A percentile compares a stretch with the other conserved stretches of the same genome.
Evolutionary conservation across 441 rosid genomes (phyloP).

Genomic region (Gossypium aridum): DNA sequence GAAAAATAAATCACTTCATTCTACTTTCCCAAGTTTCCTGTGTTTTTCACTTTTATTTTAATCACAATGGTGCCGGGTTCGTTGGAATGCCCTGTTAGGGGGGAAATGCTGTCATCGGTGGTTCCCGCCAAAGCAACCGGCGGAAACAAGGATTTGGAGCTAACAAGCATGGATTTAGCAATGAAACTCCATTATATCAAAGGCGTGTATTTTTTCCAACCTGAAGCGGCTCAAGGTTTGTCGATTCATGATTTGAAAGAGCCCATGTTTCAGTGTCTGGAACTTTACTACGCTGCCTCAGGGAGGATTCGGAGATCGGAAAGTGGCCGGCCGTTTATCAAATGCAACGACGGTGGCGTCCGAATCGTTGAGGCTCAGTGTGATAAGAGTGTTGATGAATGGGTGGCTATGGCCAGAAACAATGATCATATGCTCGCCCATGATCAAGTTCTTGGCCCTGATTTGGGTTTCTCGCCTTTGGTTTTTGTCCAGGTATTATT

Average conservation of each 20-base stretch:
- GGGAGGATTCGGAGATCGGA: conserved; percentile 51
- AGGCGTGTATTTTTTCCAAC: conserved; percentile 48
- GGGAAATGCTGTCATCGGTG: conserved; percentile 39
- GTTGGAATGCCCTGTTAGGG: conserved; percentile 23
- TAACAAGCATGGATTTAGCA: conserved; percentile 48
- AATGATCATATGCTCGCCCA: conserved; percentile 32
- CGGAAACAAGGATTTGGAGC: conserved; percentile 24
- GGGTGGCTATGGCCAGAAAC: conserved; percentile 22
- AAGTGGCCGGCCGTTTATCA: conserved; percentile 36
- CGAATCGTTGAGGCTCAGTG: conserved; percentile 49
- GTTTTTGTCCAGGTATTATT: conserved; percentile 50
- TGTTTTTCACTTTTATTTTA: background rate
- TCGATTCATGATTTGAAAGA: conserved; percentile 30
- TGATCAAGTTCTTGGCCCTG: conserved; percentile 57
- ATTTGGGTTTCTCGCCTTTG: conserved; percentile 56
- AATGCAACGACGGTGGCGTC: conserved; percentile 70
- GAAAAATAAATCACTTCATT: background rate
- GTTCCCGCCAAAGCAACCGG: conserved; percentile 45
- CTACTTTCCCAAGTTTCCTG: background rate
- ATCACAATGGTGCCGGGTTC: conserved; percentile 9
- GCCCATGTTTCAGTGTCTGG: conserved; percentile 36
- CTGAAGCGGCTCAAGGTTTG: conserved; percentile 26
- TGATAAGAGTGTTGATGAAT: conserved; percentile 43
- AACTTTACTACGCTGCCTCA: conserved; percentile 20
- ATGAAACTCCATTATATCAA: conserved; percentile 64